Evolutionary conservation across 108 stramenopile species (phyloP).

Genomic region (Conticribra weissflogii): DNA sequence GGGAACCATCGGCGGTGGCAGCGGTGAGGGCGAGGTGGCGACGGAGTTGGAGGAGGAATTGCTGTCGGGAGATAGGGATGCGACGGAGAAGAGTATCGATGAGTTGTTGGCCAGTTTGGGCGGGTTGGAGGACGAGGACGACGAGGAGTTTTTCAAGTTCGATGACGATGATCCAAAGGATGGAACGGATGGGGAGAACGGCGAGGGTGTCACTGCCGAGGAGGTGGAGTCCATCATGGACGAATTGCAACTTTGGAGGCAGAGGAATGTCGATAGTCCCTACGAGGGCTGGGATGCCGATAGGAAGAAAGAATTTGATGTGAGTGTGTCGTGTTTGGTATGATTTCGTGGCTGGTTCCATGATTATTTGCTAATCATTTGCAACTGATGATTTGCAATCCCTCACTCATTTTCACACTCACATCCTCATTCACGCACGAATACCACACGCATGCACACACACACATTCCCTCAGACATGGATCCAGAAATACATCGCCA

Average conservation of each 20-base stretch:
- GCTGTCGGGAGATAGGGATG: constrained; percentile 25
- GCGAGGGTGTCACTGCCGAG: constrained; percentile 21
- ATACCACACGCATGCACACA: neutral
- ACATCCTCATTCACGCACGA: neutral
- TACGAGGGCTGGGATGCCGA: constrained; percentile 69
- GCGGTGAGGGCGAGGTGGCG: constrained; percentile 9
- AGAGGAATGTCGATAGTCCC: constrained; percentile 50
- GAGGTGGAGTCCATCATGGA: constrained; percentile 58
- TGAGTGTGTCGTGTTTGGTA: constrained; percentile 42
- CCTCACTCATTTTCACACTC: too few relatives aligned
- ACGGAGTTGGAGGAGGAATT: constrained; percentile 21
- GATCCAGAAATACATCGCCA: constrained; percentile 64
- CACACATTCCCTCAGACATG: constrained; percentile 49
- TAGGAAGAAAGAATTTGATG: constrained; percentile 64
- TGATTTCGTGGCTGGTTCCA: too few relatives aligned
- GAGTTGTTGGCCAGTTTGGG: constrained; percentile 62
- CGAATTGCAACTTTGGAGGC: constrained; percentile 79
- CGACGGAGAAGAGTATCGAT: constrained; percentile 52
- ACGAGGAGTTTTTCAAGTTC: constrained; percentile 37
- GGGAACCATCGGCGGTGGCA: constrained; percentile 13
- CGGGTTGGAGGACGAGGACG: constrained; percentile 51
- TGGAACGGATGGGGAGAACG: constrained; percentile 44
- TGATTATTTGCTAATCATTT: too few relatives aligned
- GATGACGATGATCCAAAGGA: constrained; percentile 37
- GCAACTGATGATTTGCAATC: constrained; percentile 7